These are phyloP conservation scores for Herpetospermum pedunculosum DNA, from an alignment of 306 rosid species.

Conservation along the genomic window DNA sequence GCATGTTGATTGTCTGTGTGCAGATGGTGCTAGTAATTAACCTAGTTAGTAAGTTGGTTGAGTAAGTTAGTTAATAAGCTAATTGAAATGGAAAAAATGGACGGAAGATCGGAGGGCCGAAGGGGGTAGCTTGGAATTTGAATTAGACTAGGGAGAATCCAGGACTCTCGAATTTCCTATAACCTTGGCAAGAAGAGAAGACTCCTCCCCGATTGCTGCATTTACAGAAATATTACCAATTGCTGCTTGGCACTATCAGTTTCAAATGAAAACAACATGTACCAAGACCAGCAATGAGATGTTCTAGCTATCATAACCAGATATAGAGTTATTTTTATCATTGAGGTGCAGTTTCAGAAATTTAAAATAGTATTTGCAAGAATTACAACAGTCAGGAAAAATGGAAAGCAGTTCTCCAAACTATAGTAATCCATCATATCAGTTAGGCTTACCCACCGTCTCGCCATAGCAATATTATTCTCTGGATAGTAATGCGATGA, in stretches of 20 bases:
- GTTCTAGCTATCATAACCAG: not conserved
- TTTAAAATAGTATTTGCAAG: not conserved
- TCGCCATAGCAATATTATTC: slow-evolving; percentile 61
- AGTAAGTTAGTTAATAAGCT: not conserved
- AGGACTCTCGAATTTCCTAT: not conserved
- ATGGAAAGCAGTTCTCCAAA: slow-evolving; percentile 10
- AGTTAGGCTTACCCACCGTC: slow-evolving; percentile 97
- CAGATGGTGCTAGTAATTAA: not conserved
- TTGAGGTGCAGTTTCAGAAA: not conserved
- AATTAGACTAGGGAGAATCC: not conserved
- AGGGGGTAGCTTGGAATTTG: not conserved
- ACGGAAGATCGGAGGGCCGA: not conserved
- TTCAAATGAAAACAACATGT: not conserved
- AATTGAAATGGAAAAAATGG: not conserved
- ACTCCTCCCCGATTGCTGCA: not conserved
- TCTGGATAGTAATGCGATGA: slow-evolving; percentile 63
- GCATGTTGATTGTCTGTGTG: not conserved
- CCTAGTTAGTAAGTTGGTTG: not conserved
- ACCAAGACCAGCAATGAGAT: not conserved
- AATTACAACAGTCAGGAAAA: not conserved
- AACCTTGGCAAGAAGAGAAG: not conserved
- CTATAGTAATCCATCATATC: slow-evolving; percentile 18
- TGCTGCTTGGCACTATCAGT: not conserved
- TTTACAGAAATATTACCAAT: not conserved
- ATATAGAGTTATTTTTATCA: not conserved